Conservation (phyloP, 148 eudicot genomes). For the Heliosperma pusillum region DNA sequence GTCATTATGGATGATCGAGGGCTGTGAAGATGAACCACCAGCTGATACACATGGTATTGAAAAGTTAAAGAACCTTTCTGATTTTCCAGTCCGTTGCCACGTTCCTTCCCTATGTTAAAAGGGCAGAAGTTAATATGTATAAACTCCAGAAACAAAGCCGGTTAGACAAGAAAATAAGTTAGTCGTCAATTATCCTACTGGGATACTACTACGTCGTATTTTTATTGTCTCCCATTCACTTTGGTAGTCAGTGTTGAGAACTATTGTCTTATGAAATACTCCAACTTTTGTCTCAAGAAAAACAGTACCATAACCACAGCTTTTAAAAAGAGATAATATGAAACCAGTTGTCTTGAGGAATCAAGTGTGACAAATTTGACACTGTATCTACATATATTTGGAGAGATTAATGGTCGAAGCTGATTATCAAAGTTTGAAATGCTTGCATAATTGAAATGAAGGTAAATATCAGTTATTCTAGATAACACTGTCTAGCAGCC, state of each 20-base stretch:
- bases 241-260: too few species aligned
- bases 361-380: background rate
- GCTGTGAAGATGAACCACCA: background rate
- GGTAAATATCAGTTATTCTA: background rate
- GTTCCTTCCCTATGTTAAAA: background rate
- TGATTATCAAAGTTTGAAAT: too few species aligned
- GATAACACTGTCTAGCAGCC: background rate
- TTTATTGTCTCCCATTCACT: background rate
- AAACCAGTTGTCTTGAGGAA: background rate
- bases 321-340: background rate
- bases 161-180: background rate
- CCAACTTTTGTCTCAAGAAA: too few species aligned
- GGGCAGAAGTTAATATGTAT: background rate
- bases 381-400: background rate
- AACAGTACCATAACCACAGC: background rate
- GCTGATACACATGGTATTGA: background rate
- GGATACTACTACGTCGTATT: background rate
- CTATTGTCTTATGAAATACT: too few species aligned
- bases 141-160: background rate
- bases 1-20: background rate
- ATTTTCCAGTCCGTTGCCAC: background rate
- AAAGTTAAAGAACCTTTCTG: background rate
- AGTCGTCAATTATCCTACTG: background rate
- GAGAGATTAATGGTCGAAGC: background rate
- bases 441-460: background rate